These are phyloP conservation scores for Capsicum baccatum DNA, from an alignment of 257 asterid species.

Conservation along the genomic window DNA sequence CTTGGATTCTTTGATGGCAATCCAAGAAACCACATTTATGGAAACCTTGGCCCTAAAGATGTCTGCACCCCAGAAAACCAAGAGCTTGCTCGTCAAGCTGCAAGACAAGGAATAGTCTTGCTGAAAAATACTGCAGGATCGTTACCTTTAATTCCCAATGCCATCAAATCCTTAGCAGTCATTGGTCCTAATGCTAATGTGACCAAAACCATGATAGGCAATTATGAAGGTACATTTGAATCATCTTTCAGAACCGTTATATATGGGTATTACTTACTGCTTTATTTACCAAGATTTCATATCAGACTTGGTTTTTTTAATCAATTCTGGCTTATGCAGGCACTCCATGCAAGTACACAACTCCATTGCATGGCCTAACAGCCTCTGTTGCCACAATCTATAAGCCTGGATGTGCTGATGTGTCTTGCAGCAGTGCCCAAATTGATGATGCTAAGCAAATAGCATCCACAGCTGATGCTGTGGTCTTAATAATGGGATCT, in stretches of 20 bases:
- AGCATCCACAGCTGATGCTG: conserved; percentile 74
- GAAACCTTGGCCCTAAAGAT: conserved; percentile 79
- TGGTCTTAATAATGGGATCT: conserved; percentile 78
- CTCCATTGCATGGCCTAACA: conserved; percentile 71
- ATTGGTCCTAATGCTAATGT: conserved; percentile 88
- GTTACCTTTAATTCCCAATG: conserved; percentile 59
- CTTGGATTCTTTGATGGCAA: conserved; percentile 94
- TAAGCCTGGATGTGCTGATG: conserved; percentile 61
- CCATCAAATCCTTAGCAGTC: conserved; percentile 73
- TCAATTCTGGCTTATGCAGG: conserved; percentile 46
- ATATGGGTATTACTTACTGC: neutral
- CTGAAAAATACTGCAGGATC: conserved; percentile 69
- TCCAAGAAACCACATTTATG: conserved; percentile 65
- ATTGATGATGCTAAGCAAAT: conserved; percentile 60
- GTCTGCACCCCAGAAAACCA: conserved; percentile 71
- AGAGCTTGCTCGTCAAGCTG: conserved; percentile 85
- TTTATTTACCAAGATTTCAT: neutral
- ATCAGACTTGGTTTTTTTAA: neutral
- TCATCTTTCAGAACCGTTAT: neutral
- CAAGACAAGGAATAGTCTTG: conserved; percentile 83
- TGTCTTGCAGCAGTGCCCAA: conserved; percentile 58
- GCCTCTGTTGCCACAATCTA: conserved; percentile 55
- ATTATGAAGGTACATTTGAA: conserved; percentile 64
- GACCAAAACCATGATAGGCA: conserved; percentile 77
- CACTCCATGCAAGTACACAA: conserved; percentile 69